Conservation (phyloP, 2,329 filamentous ascomycete genomes). For the Alternaria incomplexa region DNA sequence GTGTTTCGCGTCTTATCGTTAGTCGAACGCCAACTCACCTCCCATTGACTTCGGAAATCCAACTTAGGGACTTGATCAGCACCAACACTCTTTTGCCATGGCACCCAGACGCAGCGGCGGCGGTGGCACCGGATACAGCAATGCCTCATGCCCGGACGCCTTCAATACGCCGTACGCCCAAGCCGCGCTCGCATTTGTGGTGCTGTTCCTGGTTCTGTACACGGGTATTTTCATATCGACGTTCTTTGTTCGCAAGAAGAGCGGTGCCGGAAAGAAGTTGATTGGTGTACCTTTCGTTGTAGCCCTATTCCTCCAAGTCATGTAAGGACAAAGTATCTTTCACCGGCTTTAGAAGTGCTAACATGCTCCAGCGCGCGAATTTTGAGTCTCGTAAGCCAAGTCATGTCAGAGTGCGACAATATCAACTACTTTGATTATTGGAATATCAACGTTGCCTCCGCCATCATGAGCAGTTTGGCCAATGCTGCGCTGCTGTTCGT, state of each 20-base stretch:
- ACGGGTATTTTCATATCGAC: conserved; percentile 22
- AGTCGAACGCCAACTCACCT: not conserved
- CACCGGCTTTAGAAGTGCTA: not conserved
- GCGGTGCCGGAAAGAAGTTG: conserved; percentile 26
- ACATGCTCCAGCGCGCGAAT: conserved; percentile 4
- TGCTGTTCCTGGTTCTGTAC: conserved; percentile 25
- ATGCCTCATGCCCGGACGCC: conserved; percentile 20
- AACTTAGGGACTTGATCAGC: not conserved
- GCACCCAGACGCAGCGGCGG: conserved; percentile 29
- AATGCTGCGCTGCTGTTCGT: conserved; percentile 32
- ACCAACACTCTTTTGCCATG: conserved; percentile 15
- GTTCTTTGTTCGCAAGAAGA: conserved; percentile 25
- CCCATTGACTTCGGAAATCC: not conserved
- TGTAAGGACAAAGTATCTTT: conserved; percentile 16
- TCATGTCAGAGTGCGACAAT: conserved; percentile 22
- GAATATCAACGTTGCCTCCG: conserved; percentile 19
- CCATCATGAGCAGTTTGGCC: conserved; percentile 26
- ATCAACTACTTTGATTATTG: not conserved
- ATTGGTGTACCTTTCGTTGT: conserved; percentile 24
- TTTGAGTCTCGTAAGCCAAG: conserved; percentile 12
- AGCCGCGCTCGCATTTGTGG: conserved; percentile 21
- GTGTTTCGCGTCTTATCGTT: not conserved
- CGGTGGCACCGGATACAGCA: not conserved
- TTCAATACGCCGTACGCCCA: conserved; percentile 12
- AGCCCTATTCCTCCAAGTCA: conserved; percentile 15